Percentiles rank a stretch among this genome's conserved stretches.
phyloP scores from a whole-genome alignment of 768 basidiomycete species.

The Phanerochaete carnosa region DNA sequence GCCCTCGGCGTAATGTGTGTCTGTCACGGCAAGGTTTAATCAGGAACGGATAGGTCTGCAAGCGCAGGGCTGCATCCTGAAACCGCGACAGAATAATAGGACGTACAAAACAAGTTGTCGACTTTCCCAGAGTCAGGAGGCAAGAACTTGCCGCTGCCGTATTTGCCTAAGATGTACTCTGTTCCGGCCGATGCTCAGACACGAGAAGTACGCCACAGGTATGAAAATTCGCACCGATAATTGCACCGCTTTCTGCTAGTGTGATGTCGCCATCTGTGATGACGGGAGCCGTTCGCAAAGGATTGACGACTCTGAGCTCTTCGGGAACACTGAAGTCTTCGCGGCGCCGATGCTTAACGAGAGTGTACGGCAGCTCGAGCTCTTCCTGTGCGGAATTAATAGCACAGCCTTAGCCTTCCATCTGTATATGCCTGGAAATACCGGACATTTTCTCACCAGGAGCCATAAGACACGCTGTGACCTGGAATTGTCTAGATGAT shows the following conservation, averaged over 20 bases:
- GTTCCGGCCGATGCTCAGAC: not conserved
- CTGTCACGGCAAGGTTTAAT: slow-evolving; percentile 13
- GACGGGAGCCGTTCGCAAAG: slow-evolving; percentile 34
- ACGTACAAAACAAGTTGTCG: slow-evolving; percentile 29
- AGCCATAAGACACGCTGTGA: slow-evolving; percentile 50
- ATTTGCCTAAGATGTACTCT: slow-evolving; percentile 36
- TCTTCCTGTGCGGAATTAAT: slow-evolving; percentile 39
- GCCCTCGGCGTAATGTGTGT: slow-evolving; percentile 32
- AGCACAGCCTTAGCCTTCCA: not conserved
- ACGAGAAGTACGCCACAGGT: not conserved
- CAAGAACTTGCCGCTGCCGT: slow-evolving; percentile 25
- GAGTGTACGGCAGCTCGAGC: slow-evolving; percentile 36
- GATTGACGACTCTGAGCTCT: slow-evolving; percentile 31
- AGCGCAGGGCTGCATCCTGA: not conserved
- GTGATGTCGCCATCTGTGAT: slow-evolving; percentile 35
- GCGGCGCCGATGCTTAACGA: slow-evolving; percentile 29
- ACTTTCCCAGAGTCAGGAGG: slow-evolving; percentile 23
- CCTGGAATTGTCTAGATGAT: slow-evolving; percentile 47
- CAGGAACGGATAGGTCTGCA: not conserved
- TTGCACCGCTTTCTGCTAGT: slow-evolving; percentile 37
- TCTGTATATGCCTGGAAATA: not conserved
- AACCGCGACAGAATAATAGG: not conserved
- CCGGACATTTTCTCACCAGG: slow-evolving; percentile 20
- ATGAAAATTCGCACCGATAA: slow-evolving; percentile 25
- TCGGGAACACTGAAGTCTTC: slow-evolving; percentile 24